Conservation (phyloP, 129 eudicot species). For the Scalesia atractyloides region DNA sequence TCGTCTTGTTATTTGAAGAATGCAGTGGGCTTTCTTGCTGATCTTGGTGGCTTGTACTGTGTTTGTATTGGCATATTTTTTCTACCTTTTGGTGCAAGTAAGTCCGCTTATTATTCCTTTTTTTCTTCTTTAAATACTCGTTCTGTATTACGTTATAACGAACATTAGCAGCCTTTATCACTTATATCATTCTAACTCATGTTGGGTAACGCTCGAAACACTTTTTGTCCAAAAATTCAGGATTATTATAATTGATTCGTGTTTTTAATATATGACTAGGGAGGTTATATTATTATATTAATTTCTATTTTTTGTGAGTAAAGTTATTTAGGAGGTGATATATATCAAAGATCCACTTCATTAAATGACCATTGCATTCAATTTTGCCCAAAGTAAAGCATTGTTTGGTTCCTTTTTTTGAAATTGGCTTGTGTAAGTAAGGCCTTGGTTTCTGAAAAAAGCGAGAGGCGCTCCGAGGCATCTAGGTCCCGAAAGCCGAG, state of each 20-base stretch:
- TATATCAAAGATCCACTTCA: neutral
- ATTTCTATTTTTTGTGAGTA: neutral
- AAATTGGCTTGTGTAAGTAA: too few relatives aligned
- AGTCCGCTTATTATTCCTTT: constrained; percentile 51
- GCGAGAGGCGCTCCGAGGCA: too few relatives aligned
- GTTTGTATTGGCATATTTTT: constrained; percentile 75
- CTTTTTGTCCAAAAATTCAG: neutral
- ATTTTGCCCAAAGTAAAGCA: too few relatives aligned
- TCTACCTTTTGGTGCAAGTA: constrained; percentile 92
- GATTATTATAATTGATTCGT: neutral
- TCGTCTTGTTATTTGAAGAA: constrained; percentile 37
- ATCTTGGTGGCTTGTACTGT: constrained; percentile 91
- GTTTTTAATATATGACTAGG: neutral
- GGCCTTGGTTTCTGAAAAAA: too few relatives aligned
- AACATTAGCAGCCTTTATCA: too few relatives aligned
- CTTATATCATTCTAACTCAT: neutral
- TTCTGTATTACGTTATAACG: neutral
- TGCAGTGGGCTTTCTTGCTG: constrained; percentile 99
- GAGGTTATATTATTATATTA: neutral
- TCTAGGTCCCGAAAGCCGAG: too few relatives aligned
- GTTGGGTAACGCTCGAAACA: neutral
- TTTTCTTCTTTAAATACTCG: neutral
- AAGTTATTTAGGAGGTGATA: neutral
- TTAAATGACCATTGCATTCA: too few relatives aligned
- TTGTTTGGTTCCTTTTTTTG: too few relatives aligned